These are phyloP conservation scores for Curvularia spicifera DNA, from an alignment of 2,329 filamentous ascomycete genomes.

Conservation along the genomic window DNA sequence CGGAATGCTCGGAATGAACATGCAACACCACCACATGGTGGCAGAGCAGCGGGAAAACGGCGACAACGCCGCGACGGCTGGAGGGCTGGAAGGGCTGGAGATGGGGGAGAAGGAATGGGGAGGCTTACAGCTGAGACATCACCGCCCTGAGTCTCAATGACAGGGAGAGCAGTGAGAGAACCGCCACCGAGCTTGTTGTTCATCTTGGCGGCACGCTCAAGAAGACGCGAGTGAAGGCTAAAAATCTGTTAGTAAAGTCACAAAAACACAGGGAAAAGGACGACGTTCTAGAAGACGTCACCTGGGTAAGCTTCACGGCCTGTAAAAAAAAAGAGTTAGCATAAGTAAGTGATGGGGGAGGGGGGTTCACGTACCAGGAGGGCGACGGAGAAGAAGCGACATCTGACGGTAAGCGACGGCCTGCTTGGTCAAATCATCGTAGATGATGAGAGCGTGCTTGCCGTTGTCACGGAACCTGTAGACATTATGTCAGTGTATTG, in stretches of 20 bases:
- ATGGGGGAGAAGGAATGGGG: background rate
- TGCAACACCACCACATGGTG: too few species aligned
- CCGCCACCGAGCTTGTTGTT: slow-evolving; percentile 93
- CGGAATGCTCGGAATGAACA: too few species aligned
- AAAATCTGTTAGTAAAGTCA: too few species aligned
- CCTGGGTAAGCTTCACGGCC: slow-evolving; percentile 98
- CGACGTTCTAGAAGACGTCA: slow-evolving; percentile 64
- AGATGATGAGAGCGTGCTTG: slow-evolving; percentile 88
- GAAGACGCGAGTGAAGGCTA: slow-evolving; percentile 74
- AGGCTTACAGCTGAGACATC: slow-evolving; percentile 79
- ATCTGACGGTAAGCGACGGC: slow-evolving; percentile 98
- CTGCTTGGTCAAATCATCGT: slow-evolving; percentile 97
- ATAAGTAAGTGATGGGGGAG: too few species aligned
- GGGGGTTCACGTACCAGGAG: slow-evolving; percentile 59
- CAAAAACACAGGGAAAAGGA: too few species aligned
- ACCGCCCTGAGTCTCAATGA: slow-evolving; percentile 99
- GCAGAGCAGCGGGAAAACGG: too few species aligned
- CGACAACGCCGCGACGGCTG: too few species aligned
- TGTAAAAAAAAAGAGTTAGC: background rate
- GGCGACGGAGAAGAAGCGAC: slow-evolving; percentile 96
- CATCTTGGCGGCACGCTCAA: slow-evolving; percentile 99
- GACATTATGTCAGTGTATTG: too few species aligned
- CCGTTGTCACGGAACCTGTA: slow-evolving; percentile 72
- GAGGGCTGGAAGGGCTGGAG: too few species aligned
- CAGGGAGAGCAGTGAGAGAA: slow-evolving; percentile 92